phyloP scores from a whole-genome alignment of 2,329 filamentous ascomycete genomes.

The Pyricularia pennisetigena region DNA sequence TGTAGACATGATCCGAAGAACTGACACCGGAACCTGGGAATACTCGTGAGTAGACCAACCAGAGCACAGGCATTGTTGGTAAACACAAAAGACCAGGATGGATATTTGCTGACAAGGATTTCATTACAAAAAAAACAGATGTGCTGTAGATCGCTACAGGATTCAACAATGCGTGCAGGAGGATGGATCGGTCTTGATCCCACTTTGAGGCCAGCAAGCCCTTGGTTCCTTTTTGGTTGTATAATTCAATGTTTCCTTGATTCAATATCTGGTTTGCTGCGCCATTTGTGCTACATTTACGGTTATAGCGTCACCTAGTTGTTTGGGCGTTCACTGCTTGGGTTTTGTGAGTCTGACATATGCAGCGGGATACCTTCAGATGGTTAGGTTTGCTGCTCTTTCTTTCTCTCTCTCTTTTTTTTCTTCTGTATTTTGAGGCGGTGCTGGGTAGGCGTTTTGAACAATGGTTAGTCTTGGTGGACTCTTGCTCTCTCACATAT shows the following conservation, averaged over 20 bases:
- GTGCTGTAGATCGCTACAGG: not conserved
- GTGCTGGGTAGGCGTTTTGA: not conserved
- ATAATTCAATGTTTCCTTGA: not conserved
- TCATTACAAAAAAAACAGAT: not conserved
- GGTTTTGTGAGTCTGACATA: not conserved
- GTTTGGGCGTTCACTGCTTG: too few species aligned
- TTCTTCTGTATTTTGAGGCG: not conserved
- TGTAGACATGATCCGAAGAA: not conserved
- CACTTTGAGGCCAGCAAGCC: not conserved
- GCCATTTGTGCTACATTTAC: not conserved
- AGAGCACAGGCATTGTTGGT: not conserved
- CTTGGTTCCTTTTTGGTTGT: not conserved
- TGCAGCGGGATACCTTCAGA: not conserved
- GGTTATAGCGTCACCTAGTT: too few species aligned
- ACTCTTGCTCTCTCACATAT: not conserved
- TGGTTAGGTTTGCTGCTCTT: not conserved
- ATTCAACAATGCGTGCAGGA: not conserved
- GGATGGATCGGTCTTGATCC: slow-evolving; percentile 2
- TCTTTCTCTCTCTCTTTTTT: not conserved
- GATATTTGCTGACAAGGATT: not conserved
- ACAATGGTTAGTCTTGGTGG: not conserved
- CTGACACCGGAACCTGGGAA: not conserved
- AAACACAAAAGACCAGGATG: not conserved
- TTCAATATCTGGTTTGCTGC: not conserved
- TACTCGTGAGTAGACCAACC: not conserved